Evolutionary conservation across 1,139 yeast species (phyloP), one percentile per base, ranked within the genome.

Genomic region (Lodderomyces beijingensis): DNA sequence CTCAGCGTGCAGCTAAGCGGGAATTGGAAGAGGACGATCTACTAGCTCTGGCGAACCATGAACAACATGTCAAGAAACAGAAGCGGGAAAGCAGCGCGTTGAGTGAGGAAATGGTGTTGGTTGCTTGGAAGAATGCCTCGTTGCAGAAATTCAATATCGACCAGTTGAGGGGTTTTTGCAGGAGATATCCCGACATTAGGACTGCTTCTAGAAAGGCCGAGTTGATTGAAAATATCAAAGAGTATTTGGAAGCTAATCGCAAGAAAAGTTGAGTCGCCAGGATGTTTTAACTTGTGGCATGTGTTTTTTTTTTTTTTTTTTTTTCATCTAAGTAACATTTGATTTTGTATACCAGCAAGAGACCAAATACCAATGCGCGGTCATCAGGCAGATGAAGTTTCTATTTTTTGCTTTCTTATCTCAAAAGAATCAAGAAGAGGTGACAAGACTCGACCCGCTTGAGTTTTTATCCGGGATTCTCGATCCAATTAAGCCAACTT

Each of bases 171-270:
- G 51, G 44, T 9, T 72, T 65, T 37, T 58, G 60, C 28, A 50
- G 47, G 17, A 50, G 53, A 16, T 59, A 67, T 40, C 59, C 59
- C 27, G 46, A 47, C 19, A 66, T 70, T 15, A 57, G 53, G 20
- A 38, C 45, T 21, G 76, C 65, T 0, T 45, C 55, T 1, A 64
- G 53, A 35, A 74, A 71, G 45, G 61, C 49, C 12, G 77, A 63
- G 22, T 46, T 71, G 46, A 57, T 73, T 19, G 60, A 57, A 8
- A 70, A 63, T 40, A 68, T 74, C 12, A 41, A 26, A 9, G 31
- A 19, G 4, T 51, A 41, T 33, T 41, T 52, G 21, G 44, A 47
- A 16, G 8, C 4, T 4, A 26, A 26, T 16, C 8, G 12, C 7
- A 16, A 9, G 19, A 25, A 19, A 19, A 7, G 10, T 19, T 19